These are phyloP conservation scores for Combretum micranthum DNA, from an alignment of 345 rosid species.

Conservation along the genomic window DNA sequence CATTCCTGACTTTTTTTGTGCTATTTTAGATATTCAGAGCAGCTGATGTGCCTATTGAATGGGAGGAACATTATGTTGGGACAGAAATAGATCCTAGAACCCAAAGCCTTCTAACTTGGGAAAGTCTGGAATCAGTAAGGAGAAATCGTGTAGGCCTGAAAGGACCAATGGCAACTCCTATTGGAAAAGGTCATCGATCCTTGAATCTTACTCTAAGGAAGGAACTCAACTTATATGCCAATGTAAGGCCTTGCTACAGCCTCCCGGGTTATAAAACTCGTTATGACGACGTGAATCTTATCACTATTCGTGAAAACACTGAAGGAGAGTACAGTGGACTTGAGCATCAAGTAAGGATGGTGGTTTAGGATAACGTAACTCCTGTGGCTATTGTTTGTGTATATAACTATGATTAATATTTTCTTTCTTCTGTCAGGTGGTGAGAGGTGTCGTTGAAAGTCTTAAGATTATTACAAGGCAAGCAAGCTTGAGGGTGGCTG, in stretches of 20 bases:
- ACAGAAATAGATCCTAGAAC: conserved; percentile 88
- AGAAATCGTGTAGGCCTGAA: conserved; percentile 81
- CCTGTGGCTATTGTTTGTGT: background rate
- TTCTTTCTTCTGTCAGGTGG: conserved; percentile 48
- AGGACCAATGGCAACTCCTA: conserved; percentile 99
- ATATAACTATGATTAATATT: background rate
- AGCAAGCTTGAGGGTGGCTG: conserved; percentile 98
- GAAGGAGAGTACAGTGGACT: conserved; percentile 99
- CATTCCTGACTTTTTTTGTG: background rate
- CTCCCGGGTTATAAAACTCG: conserved; percentile 96
- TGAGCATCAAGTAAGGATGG: conserved; percentile 81
- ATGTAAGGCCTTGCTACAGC: conserved; percentile 97
- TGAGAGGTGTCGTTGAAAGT: conserved; percentile 99
- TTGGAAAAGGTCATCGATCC: conserved; percentile 98
- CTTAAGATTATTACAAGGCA: conserved; percentile 94
- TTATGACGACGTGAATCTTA: conserved; percentile 81
- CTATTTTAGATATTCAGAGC: conserved; percentile 47
- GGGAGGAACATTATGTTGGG: conserved; percentile 94
- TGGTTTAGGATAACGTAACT: conserved; percentile 1
- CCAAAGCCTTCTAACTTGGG: conserved; percentile 96
- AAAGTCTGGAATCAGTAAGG: conserved; percentile 93
- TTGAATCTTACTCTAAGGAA: conserved; percentile 89
- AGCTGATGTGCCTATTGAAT: conserved; percentile 89
- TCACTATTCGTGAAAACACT: conserved; percentile 93
- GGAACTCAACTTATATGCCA: conserved; percentile 91